Evolutionary conservation across 2,329 filamentous ascomycete species (phyloP).

Genomic region (Ophiostoma piceae): DNA sequence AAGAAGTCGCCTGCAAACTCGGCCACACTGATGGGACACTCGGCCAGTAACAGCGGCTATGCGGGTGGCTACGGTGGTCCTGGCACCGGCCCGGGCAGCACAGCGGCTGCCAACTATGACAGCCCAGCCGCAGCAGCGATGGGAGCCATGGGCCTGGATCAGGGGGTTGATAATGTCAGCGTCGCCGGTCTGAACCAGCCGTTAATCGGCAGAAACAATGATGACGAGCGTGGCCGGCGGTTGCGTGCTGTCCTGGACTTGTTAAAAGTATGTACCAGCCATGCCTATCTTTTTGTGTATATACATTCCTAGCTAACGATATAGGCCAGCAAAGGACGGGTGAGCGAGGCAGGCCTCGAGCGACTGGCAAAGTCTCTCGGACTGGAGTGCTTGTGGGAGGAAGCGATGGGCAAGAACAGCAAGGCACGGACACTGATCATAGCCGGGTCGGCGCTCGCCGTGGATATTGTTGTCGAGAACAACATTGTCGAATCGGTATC

Average conservation of each 20-base stretch:
- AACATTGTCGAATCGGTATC: constrained; percentile 59
- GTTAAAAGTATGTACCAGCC: constrained; percentile 39
- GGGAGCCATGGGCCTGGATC: constrained; percentile 51
- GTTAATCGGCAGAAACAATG: constrained; percentile 37
- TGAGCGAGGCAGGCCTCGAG: constrained; percentile 71
- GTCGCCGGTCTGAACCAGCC: constrained; percentile 38
- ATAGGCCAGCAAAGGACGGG: constrained; percentile 50
- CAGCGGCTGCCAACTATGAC: constrained; percentile 53
- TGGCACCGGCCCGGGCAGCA: constrained; percentile 27
- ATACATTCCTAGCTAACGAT: constrained; percentile 18
- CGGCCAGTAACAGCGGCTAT: constrained; percentile 30
- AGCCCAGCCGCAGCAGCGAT: constrained; percentile 60
- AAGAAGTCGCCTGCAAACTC: constrained; percentile 58
- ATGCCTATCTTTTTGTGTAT: neutral
- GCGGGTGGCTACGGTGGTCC: constrained; percentile 16
- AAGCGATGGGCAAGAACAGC: constrained; percentile 41
- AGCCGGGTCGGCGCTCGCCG: constrained; percentile 54
- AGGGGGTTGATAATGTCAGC: constrained; percentile 47
- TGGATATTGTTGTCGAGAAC: constrained; percentile 58
- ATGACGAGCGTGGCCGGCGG: constrained; percentile 51
- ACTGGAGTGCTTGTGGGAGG: constrained; percentile 59
- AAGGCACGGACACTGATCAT: constrained; percentile 55
- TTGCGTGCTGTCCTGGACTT: constrained; percentile 48
- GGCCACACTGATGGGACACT: constrained; percentile 45
- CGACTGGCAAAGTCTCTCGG: constrained; percentile 62